A percentile compares a stretch with the other conserved stretches of the same genome.
These are phyloP conservation scores for Colletotrichum euphorbiae DNA, from an alignment of 2,329 filamentous ascomycete species.

Conservation along the genomic window DNA sequence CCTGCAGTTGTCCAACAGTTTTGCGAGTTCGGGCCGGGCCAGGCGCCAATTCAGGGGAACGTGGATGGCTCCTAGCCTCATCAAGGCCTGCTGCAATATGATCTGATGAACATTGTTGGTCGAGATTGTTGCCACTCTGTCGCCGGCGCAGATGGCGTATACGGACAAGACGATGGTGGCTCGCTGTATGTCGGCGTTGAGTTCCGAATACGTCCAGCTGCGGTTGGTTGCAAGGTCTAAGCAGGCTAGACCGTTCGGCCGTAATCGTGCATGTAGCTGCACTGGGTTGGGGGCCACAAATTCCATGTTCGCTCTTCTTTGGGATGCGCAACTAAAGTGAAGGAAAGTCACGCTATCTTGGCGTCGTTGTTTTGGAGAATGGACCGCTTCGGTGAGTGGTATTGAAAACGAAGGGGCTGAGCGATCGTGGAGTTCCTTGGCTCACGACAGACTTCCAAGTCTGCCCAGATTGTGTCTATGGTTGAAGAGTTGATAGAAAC, in stretches of 20 bases:
- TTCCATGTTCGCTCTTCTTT: not conserved
- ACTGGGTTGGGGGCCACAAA: conserved; percentile 28
- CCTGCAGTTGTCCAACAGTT: conserved; percentile 20
- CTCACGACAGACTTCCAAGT: not conserved
- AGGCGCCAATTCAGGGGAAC: conserved; percentile 38
- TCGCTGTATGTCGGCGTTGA: conserved; percentile 34
- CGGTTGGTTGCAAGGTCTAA: conserved; percentile 35
- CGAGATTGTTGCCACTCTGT: conserved; percentile 28
- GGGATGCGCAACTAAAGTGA: not conserved
- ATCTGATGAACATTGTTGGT: conserved; percentile 36
- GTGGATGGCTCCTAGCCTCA: conserved; percentile 27
- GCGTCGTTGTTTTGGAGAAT: not conserved
- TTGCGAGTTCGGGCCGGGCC: conserved; percentile 33
- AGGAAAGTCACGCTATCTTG: not conserved
- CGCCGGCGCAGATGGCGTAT: conserved; percentile 21
- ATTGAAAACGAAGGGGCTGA: not conserved
- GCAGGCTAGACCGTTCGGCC: conserved; percentile 35
- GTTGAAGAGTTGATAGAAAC: too few relatives aligned
- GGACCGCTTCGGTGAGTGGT: conserved; percentile 2
- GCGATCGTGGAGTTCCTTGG: not conserved
- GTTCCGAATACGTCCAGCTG: conserved; percentile 36
- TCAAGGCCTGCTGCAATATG: conserved; percentile 35
- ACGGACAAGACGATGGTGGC: conserved; percentile 21
- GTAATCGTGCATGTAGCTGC: conserved; percentile 35
- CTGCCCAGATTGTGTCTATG: not conserved